Conservation (phyloP, 2,329 filamentous ascomycete genomes). For the Phaeoacremonium minimum region DNA sequence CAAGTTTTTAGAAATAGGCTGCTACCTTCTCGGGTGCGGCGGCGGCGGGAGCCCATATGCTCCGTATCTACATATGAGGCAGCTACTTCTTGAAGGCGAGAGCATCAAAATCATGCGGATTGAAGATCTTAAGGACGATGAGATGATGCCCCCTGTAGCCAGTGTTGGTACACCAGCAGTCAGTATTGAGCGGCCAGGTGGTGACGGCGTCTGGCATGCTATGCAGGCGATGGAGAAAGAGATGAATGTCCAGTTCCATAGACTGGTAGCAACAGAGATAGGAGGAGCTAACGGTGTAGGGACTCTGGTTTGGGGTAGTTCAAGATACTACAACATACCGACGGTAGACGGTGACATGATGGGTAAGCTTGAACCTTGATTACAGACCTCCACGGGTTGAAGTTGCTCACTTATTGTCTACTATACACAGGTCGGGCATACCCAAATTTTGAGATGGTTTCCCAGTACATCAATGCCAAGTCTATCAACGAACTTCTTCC, state of each 20-base stretch:
- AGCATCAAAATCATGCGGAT: constrained; percentile 12
- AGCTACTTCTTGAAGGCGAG: constrained; percentile 13
- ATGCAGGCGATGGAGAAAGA: constrained; percentile 5
- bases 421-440: constrained; percentile 16
- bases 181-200: constrained; percentile 10
- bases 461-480: constrained; percentile 22
- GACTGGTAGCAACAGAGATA: constrained; percentile 45
- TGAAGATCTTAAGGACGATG: constrained; percentile 14
- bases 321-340: constrained; percentile 25
- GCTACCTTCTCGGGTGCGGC: constrained; percentile 41
- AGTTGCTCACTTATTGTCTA: background rate
- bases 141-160: constrained; percentile 14
- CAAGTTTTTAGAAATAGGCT: constrained; percentile 38
- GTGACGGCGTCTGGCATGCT: background rate
- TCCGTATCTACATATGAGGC: constrained; percentile 13
- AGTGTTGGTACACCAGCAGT: constrained; percentile 16
- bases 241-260: constrained; percentile 21
- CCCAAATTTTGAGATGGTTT: constrained; percentile 20
- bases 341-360: constrained; percentile 23
- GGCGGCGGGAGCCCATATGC: constrained; percentile 31
- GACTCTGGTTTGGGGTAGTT: constrained; percentile 31
- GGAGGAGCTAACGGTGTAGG: constrained; percentile 48
- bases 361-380: constrained; percentile 18
- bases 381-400: background rate
- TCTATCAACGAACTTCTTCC: constrained; percentile 19